Base-by-base conservation (phyloP, 768 basidiomycete genomes). In the Hydnomerulius pinastri region DNA sequence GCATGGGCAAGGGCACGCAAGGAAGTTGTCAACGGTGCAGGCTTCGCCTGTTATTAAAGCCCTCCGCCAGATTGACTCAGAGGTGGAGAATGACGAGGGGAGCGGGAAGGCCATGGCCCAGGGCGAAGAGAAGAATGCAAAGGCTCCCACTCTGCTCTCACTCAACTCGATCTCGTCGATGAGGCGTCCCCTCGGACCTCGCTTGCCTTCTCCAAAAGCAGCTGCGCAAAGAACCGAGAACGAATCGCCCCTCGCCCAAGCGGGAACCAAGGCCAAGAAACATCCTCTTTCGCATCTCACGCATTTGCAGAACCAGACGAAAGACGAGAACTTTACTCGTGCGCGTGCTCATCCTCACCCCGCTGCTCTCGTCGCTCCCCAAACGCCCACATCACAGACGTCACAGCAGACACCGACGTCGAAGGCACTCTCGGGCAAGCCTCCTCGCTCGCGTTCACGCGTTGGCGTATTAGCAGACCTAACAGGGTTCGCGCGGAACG, bases 391-490 rank as follows among this genome's bases (percentile, higher is more conserved):
- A 51, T 8, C 42, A 3, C 51, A 21, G n/a, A 44, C 52, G 40
- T 41, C 51, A 28, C 53, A 29, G n/a, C 61, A 42, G 2, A 30
- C 30, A 11, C 43, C 50, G 1, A 37, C 13, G 12, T 48, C 56
- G 30, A 62, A 62, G 42, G 63, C 63, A 33, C 24, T 67, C 18
- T 61, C 65, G 2, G 68, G 66, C 21, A 69, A 51, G 30, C 68
- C 66, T 4, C 46, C 68, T 18, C 56, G 66, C 9, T 21, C 42
- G 0, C 67, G 67, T 39, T 55, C 62, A 15, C 66, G 60, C 10
- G 64, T 47, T 17, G 67, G 68, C 15, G 71, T 68, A 20, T 61
- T 79, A 8, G 67, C 61, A 9, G 76, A 79, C 46, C 56, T 77
- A 23, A 77, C 75, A 5, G 66, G 67, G 6, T 59, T 71, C 18